Base-by-base conservation (phyloP, 192 early-diverging fungal genomes). In the Coemansia sp. region DNA sequence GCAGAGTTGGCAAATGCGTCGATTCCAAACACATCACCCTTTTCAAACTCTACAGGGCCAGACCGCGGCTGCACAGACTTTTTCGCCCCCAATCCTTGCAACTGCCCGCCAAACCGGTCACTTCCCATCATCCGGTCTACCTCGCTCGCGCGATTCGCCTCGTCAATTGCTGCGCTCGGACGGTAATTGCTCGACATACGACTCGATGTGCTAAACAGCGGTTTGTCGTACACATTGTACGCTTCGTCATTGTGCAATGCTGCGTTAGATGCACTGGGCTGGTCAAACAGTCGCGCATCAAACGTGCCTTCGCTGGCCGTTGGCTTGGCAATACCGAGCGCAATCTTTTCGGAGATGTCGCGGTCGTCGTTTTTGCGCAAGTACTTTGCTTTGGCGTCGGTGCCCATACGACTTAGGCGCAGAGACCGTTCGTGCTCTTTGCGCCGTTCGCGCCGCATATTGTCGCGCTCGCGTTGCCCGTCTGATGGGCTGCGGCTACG, bases 321-420 rank as follows among this genome's bases (percentile, higher is more conserved):
- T 6, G 95, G 97, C 62, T 96, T 92, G 22, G 95, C 96, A 58
- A 97, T 78, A 21, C 97, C 97, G 53, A 99, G 84, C 0, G 97
- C 97, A 56, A 99, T 92, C 75, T 96, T 98, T 82, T 99, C 97
- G 0, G 96, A 98, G 58, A 99, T 94, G 83, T 99, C 97, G 70
- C 97, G 88, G 2, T 88, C 88, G 68, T 91, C 86, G 25, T 84
- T 70, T 76, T 60, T 55, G 14, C 72, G 70, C 63, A 58, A 54
- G 27, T 88, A 79, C 69, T 92, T 92, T 19, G 91, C 92, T 70
- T 90, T 91, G 24, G 90, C 86, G 63, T 92, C 95, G 11, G 87
- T 81, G 14, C 93, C 94, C 91, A 94, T 96, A 50, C 92, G 88
- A 32, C 84, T 88, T 83, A 93, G 87, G 21, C 96, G 88, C 63